Conservation (phyloP, 495 filamentous ascomycete genomes). For the Aspergillus mulundensis region DNA sequence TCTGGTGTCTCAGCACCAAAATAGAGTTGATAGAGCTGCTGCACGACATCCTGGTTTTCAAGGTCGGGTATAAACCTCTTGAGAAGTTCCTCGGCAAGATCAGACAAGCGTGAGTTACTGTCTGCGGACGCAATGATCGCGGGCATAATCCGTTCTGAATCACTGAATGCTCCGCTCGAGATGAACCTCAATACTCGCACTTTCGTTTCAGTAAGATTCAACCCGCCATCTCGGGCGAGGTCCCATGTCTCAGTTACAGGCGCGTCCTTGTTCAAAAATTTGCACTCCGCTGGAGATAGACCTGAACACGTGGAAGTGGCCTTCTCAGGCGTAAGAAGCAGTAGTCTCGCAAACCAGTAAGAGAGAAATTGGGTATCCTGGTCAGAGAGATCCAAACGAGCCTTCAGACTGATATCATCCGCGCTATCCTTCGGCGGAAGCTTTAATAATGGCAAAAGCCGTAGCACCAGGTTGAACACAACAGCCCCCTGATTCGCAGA, state of each 20-base stretch:
- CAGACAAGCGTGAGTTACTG: slow-evolving; percentile 72
- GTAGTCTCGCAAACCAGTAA: slow-evolving; percentile 71
- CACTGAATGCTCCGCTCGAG: slow-evolving; percentile 76
- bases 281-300: slow-evolving; percentile 63
- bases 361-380: slow-evolving; percentile 73
- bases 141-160: slow-evolving; percentile 76
- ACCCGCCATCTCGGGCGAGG: slow-evolving; percentile 51
- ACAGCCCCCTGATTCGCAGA: slow-evolving; percentile 60
- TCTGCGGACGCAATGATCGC: slow-evolving; percentile 79
- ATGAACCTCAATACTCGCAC: slow-evolving; percentile 65
- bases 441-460: slow-evolving; percentile 64
- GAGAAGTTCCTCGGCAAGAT: slow-evolving; percentile 76
- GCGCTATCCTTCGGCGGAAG: slow-evolving; percentile 71
- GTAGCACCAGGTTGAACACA: slow-evolving; percentile 81
- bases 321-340: slow-evolving; percentile 58
- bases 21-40: slow-evolving; percentile 65
- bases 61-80: slow-evolving; percentile 66
- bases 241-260: slow-evolving; percentile 66
- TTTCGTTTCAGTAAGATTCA: slow-evolving; percentile 65
- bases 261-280: slow-evolving; percentile 59
- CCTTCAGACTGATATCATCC: slow-evolving; percentile 68
- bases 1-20: slow-evolving; percentile 44
- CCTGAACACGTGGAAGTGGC: slow-evolving; percentile 58
- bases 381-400: slow-evolving; percentile 59
- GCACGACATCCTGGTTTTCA: slow-evolving; percentile 62